Base-by-base conservation (phyloP, 805 yeast genomes). In the Kluyveromyces lactis region DNA sequence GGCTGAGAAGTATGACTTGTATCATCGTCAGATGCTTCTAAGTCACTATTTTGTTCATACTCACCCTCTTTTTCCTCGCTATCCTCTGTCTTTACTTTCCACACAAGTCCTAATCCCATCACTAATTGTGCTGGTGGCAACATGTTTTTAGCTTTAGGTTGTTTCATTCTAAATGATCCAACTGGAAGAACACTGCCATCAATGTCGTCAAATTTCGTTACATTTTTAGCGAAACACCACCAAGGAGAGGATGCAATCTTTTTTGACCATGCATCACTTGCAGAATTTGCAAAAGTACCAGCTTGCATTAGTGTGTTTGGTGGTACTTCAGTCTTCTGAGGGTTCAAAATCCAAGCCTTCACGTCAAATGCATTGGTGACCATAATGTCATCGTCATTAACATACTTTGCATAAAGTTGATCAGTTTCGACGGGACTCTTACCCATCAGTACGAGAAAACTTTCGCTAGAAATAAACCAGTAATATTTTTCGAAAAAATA, bases 391-490 rank as follows among this genome's bases (percentile, higher is more conserved):
- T 75, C 77, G 38, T 73, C 77, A 33, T 75, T 77, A 58, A 87
- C 79, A 53, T 86, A 83, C 39, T 86, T 74, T 50, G 80, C 79
- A 53, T 82, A 83, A 19, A 92, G 73, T 65, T 85, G 73, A 51
- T 89, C 95, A 4, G 77, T 71, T 56, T 90, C 97, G 4, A 75
- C 58, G 17, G 70, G 73, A 55, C 92, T 96, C 46, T 86, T 77
- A 1, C 97, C 97, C 34, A 89, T 86, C 40, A 92, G 60, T 42
- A 94, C 83, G 36, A 92, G 63, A 53, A 83, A 87, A 0, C 92
- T 89, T 55, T 90, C 97, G 48, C 81, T 78, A 0, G 96, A 75
- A n/a, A 89, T 68, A 54, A 92, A 92, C 98, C 98, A 92, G 53
- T 71, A 77, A 59, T 81, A 90, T 60, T 90, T 92, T 56, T 92